Percentiles rank a stretch among this genome's conserved stretches.
These are phyloP conservation scores for Chalciporus sp. DNA, from an alignment of 1,284 basidiomycete genomes.

Conservation along the genomic window DNA sequence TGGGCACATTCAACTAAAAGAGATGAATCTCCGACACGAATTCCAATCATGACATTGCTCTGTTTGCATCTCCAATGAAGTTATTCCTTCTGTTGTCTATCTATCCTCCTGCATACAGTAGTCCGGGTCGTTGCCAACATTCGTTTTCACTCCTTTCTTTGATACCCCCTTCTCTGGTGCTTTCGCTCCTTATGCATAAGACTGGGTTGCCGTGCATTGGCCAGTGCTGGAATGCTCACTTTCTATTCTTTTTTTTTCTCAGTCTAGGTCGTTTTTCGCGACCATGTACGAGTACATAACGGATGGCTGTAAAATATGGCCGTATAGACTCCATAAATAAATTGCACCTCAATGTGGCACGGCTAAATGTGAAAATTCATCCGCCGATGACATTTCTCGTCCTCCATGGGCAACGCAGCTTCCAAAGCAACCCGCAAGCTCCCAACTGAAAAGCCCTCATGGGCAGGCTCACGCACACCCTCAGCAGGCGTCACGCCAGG, in stretches of 20 bases:
- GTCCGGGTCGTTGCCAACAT: slow-evolving; percentile 30
- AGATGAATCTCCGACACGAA: slow-evolving; percentile 29
- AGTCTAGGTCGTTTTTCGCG: slow-evolving; percentile 32
- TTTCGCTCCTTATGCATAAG: slow-evolving; percentile 28
- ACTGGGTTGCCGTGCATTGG: slow-evolving; percentile 29
- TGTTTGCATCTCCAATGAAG: slow-evolving; percentile 35
- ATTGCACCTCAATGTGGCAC: neutral
- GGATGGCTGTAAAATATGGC: slow-evolving; percentile 43
- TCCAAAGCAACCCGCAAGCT: slow-evolving; percentile 71
- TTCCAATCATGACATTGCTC: slow-evolving; percentile 41
- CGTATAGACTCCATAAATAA: slow-evolving; percentile 40
- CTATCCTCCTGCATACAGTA: slow-evolving; percentile 31
- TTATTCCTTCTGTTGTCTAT: slow-evolving; percentile 39
- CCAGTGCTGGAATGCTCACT: slow-evolving; percentile 38
- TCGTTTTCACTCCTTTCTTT: slow-evolving; percentile 25
- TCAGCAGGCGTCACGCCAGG: slow-evolving; percentile 15
- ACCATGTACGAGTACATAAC: slow-evolving; percentile 43
- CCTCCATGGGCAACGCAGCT: slow-evolving; percentile 64
- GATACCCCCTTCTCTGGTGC: slow-evolving; percentile 33
- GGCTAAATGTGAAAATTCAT: no score
- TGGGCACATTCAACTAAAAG: slow-evolving; percentile 75
- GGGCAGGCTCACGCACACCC: slow-evolving; percentile 55
- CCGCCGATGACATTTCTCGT: neutral
- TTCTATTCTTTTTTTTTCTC: slow-evolving; percentile 33
- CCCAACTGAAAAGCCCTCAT: slow-evolving; percentile 55